Conservation (phyloP, 805 yeast species). For the Starmerella bacillaris region DNA sequence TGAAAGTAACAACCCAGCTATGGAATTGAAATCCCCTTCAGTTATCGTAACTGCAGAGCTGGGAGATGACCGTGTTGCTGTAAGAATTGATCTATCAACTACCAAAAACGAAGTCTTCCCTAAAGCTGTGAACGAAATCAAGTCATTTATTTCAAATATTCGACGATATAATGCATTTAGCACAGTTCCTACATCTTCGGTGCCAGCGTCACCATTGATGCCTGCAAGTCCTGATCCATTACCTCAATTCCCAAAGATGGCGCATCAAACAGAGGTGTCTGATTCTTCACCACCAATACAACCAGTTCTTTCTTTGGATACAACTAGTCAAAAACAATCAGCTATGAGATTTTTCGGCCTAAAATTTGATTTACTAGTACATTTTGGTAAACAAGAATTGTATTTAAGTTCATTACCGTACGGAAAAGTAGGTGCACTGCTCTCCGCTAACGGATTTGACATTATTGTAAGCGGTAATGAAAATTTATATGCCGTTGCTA, state of each 20-base stretch:
- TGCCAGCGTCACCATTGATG: not conserved
- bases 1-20: conserved; percentile 15
- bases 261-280: too few relatives aligned
- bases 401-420: conserved; percentile 81
- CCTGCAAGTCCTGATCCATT: not conserved
- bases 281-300: not conserved
- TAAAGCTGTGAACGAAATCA: conserved; percentile 45
- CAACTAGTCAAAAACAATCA: not conserved
- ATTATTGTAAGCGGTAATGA: conserved; percentile 27
- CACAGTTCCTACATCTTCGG: not conserved
- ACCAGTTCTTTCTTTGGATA: not conserved
- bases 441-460: conserved; percentile 52
- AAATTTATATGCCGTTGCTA: conserved; percentile 28
- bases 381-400: conserved; percentile 54
- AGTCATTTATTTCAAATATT: conserved; percentile 2
- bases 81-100: conserved; percentile 43
- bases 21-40: conserved; percentile 60
- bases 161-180: too few relatives aligned
- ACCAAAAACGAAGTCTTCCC: conserved; percentile 58
- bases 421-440: conserved; percentile 78
- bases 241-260: too few relatives aligned
- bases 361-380: conserved; percentile 21
- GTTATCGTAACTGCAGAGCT: conserved; percentile 43
- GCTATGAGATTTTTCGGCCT: not conserved
- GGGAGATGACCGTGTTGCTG: conserved; percentile 17